Conservation (phyloP, 208 protist genomes). For the Porcisia deanei region DNA sequence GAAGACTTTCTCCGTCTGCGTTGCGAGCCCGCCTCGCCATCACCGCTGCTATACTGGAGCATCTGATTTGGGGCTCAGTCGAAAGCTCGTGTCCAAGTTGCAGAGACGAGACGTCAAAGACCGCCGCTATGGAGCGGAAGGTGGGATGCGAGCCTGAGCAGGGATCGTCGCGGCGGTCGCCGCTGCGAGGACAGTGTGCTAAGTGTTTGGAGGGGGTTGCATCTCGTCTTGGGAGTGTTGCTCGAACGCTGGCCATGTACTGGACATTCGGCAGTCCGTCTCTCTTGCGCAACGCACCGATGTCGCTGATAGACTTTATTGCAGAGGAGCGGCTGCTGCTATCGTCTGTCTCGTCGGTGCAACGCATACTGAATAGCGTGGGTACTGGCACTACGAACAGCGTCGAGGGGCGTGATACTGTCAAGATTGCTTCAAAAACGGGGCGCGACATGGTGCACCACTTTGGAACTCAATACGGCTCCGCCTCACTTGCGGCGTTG, state of each 20-base stretch:
- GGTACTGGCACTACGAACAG: not conserved
- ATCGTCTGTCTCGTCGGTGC: conserved; percentile 3
- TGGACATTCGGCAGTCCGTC: conserved; percentile 15
- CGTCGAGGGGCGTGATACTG: not conserved
- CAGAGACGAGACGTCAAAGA: not conserved
- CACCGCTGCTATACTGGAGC: conserved; percentile 16
- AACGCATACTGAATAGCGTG: not conserved
- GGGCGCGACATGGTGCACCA: not conserved
- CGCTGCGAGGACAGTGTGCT: not conserved
- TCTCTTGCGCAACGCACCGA: not conserved
- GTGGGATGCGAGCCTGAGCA: not conserved
- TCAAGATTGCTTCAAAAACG: not conserved
- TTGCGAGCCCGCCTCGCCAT: conserved; percentile 30
- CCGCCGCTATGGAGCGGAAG: not conserved
- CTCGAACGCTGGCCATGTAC: conserved; percentile 26
- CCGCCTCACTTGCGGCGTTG: conserved; percentile 8
- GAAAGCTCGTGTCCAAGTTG: not conserved
- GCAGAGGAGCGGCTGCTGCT: conserved; percentile 20
- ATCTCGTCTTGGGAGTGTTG: conserved; percentile 3
- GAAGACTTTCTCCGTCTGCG: conserved; percentile 1
- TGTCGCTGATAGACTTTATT: conserved; percentile 7
- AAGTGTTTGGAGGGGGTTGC: not conserved
- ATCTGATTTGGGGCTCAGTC: conserved; percentile 12
- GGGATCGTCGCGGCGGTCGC: not conserved
- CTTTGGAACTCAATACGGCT: conserved; percentile 9